Conservation (phyloP, 192 early-diverging fungal genomes). For the Endogone sp. region DNA sequence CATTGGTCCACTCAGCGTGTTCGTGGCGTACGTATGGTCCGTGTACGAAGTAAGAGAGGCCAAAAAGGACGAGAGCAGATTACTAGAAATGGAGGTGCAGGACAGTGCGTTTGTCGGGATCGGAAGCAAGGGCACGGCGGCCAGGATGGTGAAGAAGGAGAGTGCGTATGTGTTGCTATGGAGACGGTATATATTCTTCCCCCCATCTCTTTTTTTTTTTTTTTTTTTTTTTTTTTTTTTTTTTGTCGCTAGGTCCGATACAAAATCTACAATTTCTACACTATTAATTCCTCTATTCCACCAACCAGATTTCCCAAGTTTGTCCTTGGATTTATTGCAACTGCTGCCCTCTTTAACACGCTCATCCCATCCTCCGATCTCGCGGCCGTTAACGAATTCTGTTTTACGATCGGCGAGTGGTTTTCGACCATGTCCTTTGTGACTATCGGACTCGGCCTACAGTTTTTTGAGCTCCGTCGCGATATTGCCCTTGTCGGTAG, state of each 20-base stretch:
- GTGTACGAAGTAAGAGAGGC: conserved; percentile 26
- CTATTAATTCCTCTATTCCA: not conserved
- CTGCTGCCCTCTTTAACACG: conserved; percentile 46
- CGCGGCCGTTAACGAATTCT: conserved; percentile 33
- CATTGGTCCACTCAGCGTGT: conserved; percentile 47
- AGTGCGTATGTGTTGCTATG: not conserved
- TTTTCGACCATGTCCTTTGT: conserved; percentile 51
- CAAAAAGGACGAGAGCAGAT: conserved; percentile 8
- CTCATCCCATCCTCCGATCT: conserved; percentile 28
- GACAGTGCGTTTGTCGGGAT: conserved; percentile 1
- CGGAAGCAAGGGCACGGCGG: not conserved
- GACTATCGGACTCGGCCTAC: conserved; percentile 46
- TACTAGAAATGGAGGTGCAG: not conserved
- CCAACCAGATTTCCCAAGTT: conserved; percentile 45
- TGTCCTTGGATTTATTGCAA: conserved; percentile 44
- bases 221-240: no score
- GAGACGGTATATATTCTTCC: not conserved
- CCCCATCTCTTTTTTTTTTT: not conserved
- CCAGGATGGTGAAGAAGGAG: not conserved
- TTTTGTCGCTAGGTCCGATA: no score
- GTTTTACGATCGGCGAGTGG: conserved; percentile 50
- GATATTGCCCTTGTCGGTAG: conserved; percentile 36
- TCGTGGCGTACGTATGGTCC: conserved; percentile 43
- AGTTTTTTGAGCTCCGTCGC: conserved; percentile 40
- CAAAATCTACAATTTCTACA: no score